These are phyloP conservation scores for Cladorrhinum samala DNA, from an alignment of 495 filamentous ascomycete genomes.

Conservation along the genomic window DNA sequence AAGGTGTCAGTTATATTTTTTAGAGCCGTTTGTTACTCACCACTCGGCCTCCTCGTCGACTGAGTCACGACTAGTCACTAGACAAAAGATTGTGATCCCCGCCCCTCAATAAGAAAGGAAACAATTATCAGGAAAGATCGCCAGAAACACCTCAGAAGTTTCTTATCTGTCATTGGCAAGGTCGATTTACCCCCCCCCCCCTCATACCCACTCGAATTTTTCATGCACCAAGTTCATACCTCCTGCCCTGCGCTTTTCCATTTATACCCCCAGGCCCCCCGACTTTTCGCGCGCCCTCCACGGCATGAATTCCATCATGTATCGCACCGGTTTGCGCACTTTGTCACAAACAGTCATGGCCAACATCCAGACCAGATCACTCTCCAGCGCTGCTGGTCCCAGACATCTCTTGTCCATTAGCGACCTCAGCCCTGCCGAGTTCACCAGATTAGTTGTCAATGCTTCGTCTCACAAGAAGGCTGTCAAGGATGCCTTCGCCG, in stretches of 20 bases:
- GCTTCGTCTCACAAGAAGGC: conserved; percentile 66
- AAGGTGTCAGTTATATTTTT: conserved; percentile 5
- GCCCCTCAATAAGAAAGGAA: not conserved
- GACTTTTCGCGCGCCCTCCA: not conserved
- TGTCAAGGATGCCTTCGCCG: conserved; percentile 63
- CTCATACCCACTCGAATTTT: not conserved
- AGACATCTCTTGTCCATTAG: conserved; percentile 87
- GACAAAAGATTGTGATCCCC: conserved; percentile 5
- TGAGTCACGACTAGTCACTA: conserved; percentile 15
- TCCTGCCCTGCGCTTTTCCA: not conserved
- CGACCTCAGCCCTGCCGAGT: conserved; percentile 73
- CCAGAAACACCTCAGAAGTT: not conserved
- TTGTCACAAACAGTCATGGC: conserved; percentile 17
- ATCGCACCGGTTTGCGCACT: conserved; percentile 19
- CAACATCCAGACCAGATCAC: conserved; percentile 20
- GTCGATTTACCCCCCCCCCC: not conserved
- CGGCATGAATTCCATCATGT: conserved; percentile 23
- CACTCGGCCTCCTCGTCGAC: not conserved
- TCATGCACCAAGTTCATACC: not conserved
- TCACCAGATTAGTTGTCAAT: conserved; percentile 75
- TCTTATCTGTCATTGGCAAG: not conserved
- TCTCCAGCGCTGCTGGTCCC: conserved; percentile 39
- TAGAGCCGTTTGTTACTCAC: not conserved
- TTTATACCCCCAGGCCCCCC: not conserved
- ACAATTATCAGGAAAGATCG: not conserved